Percentiles rank a stretch among this genome's conserved stretches.
phyloP scores from a whole-genome alignment of 805 yeast species.

The Cyberlindnera mrakii region DNA sequence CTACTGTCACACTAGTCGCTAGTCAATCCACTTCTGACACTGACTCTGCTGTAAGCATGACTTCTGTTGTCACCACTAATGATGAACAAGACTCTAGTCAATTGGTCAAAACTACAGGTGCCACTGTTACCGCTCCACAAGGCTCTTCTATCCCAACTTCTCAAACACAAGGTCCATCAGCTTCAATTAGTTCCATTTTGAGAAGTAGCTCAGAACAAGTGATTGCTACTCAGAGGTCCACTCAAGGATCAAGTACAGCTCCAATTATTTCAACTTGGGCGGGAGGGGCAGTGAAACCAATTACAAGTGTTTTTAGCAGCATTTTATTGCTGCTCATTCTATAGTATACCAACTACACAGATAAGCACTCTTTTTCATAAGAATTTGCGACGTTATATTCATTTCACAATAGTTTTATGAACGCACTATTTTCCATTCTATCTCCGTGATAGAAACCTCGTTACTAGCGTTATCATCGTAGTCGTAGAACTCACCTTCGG shows the following conservation, averaged over 20 bases:
- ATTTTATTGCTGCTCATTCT: no score
- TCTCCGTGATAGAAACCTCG: constrained; percentile 77
- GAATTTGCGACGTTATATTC: no score
- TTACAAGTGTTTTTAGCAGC: background rate
- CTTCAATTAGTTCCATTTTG: no score
- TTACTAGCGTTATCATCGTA: constrained; percentile 79
- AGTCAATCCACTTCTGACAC: background rate
- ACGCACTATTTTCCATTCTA: constrained; percentile 55
- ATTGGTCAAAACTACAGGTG: background rate
- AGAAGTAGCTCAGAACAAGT: background rate
- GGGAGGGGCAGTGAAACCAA: background rate
- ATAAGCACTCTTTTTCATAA: no score
- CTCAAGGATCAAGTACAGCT: background rate
- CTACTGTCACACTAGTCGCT: background rate
- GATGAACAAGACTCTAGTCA: background rate
- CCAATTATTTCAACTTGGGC: constrained; percentile 6
- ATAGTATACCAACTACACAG: no score
- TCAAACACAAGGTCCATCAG: background rate
- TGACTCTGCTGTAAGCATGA: constrained; percentile 10
- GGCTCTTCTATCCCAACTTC: background rate
- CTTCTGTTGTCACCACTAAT: constrained; percentile 6
- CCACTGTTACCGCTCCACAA: background rate
- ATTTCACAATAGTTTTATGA: constrained; percentile 3
- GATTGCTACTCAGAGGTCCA: background rate
- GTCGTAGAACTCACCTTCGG: constrained; percentile 89